Base-by-base conservation (phyloP, 2,329 filamentous ascomycete species). In the Zymoseptoria passerinii region DNA sequence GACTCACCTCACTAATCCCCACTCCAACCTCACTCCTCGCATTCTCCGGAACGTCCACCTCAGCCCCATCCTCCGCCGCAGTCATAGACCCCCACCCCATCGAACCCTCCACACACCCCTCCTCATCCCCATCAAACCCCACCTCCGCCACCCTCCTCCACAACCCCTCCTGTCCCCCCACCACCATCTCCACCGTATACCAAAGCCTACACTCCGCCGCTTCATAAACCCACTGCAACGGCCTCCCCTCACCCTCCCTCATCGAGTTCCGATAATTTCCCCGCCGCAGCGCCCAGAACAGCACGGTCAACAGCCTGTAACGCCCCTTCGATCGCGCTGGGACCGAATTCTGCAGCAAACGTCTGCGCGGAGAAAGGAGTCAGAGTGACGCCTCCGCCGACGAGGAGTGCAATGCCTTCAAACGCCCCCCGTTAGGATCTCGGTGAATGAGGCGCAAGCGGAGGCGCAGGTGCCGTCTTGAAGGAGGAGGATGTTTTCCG, bases 401-500 rank as follows among this genome's bases (percentile, higher is more conserved):
- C 50, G 8, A 55, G 44, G 9, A 54, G 50, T 23, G 48, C 53
- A 6, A 61, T 20, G 16, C 20, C n/a, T 13, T 53, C 29, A 49
- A 61, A 48, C 8, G 23, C 13, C 2, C 72, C 70, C 50, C 68
- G 65, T 44, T 73, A 77, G 71, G 19, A 77, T 67, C 56, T 77
- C 75, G 27, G 70, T 64, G 55, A 73, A 74, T 50, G 76, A 70
- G 53, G 74, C 71, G 61, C 75, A 77, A 8, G 75, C 75, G 1
- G 73, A 76, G 1, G 71, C 73, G 65, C 75, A 77, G 65, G 68
- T 67, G 54, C 75, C 75, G 59, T 77, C 75, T 61, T 72, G 69
- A 2, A 77, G 62, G 28, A 77, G 71, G 29, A 76, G 67, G 56
- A 77, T 74, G 61, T 77, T 69, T 29, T 73, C 63, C 1, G 72